Evolutionary conservation across 169 alveolate genomes (phyloP), one percentile per base, ranked within the genome.

Genomic region (Cystoisospora suis): DNA sequence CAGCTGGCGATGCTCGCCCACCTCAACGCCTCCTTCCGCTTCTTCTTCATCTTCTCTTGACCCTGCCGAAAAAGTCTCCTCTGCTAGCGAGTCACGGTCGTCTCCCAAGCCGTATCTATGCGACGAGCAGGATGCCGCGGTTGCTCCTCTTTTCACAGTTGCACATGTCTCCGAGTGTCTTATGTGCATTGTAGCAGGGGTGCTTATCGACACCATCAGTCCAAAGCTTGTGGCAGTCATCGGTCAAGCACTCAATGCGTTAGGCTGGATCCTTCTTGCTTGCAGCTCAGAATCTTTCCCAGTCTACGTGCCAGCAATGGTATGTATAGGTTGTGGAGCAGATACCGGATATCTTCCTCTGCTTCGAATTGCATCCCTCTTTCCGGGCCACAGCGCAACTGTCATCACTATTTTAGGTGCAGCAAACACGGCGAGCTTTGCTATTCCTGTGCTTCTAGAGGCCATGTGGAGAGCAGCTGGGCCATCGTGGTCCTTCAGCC

Each of bases 91-190:
- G 79, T 65, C 79, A 4, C 79, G 0, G 6, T 29, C 79, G 65
- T 40, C 83, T 46, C 58, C n/a, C 12, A 34, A 72, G 56, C 83
- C 42, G n/a, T 56, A 34, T 29, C 23, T 81, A 3, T 90, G 93
- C 59, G 86, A 90, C 36, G 9, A 20, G 29, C 93, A 90, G 72
- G 93, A 90, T 42, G 87, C 93, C 5, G 72, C 86, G 0, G 93
- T 90, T 20, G 45, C 79, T 15, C 86, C 77, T 17, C 77, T 90
- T 9, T 81, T 90, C 42, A 58, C 80, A 6, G 83, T 90, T 0
- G 86, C 90, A 20, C 23, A 59, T 0, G 90, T 65, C 17, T 81
- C 91, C 40, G 87, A 90, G 47, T 90, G 46, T 42, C 7, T 81
- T 20, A 90, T 83, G 89, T 81, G 79, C 69, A 75, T 58, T 5